Base-by-base conservation (phyloP, 2,329 filamentous ascomycete species). In the Fusarium goolgardi region DNA sequence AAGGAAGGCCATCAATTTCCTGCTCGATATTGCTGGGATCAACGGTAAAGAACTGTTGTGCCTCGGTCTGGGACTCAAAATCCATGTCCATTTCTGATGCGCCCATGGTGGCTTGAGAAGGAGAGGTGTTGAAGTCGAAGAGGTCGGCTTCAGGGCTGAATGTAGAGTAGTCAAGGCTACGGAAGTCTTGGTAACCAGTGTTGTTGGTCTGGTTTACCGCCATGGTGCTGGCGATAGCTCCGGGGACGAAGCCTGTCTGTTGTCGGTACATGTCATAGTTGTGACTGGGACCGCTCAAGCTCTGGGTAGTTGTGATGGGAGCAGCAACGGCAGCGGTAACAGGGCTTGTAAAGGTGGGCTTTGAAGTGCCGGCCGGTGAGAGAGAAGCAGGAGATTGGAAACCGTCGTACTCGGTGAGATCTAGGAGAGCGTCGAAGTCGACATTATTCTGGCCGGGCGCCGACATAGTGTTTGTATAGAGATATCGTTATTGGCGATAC, bases 181-280 rank as follows among this genome's bases (percentile, higher is more conserved):
- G 83, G 62, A 82, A 80, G 66, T 79, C 80, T 71, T 84, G 81
- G 73, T 85, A 89, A 52, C 84, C 84, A 44, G 82, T 80, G 72
- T 88, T 82, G 75, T 85, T 84, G 44, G 79, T 76, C 75, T 91
- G 85, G 78, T 92, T 94, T 73, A 96, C 87, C 35, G 92, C 91
- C 76, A 96, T 87, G 15, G 94, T 91, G 79, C 88, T 92, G 41
- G 91, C 89, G 67, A 96, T 83, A 53, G 93, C 94, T 65, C 94
- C 94, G 2, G 93, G 90, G 0, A 96, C 93, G 31, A 97, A 89
- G 67, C 94, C 94, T 5, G 96, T 97, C 83, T 97, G 94, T 78
- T 99, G 96, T 82, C 93, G 92, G 83, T 97, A 96, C 76, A 93
- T 89, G 75, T 94, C 92, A 84, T 98, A 98, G 80, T 97, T 93